Percentiles rank a stretch among this genome's conserved stretches.
phyloP scores from a whole-genome alignment of 495 filamentous ascomycete species.

The Diplogelasinospora grovesii region DNA sequence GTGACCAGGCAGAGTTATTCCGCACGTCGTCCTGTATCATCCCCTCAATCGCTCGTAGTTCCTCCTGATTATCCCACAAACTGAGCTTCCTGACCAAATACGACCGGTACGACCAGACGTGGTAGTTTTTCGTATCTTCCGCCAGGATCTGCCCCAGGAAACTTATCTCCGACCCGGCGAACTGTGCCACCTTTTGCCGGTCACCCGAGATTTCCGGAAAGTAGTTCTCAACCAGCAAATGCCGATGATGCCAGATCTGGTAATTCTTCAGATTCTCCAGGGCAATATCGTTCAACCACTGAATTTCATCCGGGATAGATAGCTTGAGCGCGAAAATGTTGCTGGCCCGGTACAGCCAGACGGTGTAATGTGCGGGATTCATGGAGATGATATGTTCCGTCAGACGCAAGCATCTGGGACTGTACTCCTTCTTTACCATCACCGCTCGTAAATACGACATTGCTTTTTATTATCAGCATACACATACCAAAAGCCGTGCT shows the following conservation, averaged over 20 bases:
- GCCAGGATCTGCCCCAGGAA: slow-evolving; percentile 80
- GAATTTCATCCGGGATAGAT: slow-evolving; percentile 64
- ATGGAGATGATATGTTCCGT: slow-evolving; percentile 82
- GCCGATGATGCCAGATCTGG: slow-evolving; percentile 97
- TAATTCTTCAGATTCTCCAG: slow-evolving; percentile 90
- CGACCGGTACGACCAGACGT: slow-evolving; percentile 95
- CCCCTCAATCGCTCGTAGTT: slow-evolving; percentile 61
- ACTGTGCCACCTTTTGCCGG: slow-evolving; percentile 19
- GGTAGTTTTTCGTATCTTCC: slow-evolving; percentile 92
- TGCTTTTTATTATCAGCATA: slow-evolving; percentile 24
- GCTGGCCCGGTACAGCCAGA: slow-evolving; percentile 91
- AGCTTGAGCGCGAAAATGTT: slow-evolving; percentile 61
- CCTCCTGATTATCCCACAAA: slow-evolving; percentile 48
- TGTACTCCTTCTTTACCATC: slow-evolving; percentile 83
- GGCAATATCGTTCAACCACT: slow-evolving; percentile 78
- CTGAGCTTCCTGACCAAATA: slow-evolving; percentile 81
- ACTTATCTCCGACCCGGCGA: slow-evolving; percentile 51
- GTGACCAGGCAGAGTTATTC: slow-evolving; percentile 97
- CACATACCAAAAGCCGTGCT: neutral
- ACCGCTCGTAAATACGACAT: slow-evolving; percentile 83
- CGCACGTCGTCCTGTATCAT: slow-evolving; percentile 72
- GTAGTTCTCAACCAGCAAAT: slow-evolving; percentile 69
- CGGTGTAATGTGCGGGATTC: slow-evolving; percentile 96
- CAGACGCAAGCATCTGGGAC: slow-evolving; percentile 67
- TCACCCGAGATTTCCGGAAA: slow-evolving; percentile 42